Evolutionary conservation across 345 rosid species (phyloP).

Genomic region (Anacardium occidentale): DNA sequence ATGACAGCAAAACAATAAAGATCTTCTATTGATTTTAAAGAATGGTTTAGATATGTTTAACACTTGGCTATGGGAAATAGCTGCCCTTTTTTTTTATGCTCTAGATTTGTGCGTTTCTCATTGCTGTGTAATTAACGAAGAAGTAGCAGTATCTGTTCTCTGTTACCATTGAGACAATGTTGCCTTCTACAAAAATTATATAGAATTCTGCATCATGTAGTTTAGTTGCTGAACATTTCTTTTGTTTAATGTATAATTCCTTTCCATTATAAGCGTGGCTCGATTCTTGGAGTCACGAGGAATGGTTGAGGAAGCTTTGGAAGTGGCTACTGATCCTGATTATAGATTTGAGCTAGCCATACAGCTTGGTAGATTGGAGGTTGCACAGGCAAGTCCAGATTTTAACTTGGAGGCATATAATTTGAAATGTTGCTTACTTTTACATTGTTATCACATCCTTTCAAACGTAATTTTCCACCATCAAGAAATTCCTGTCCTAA

Average conservation of each 20-base stretch:
- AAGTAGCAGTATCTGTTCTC: not conserved
- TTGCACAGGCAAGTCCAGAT: conserved; percentile 70
- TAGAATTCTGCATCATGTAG: not conserved
- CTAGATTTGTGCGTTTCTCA: not conserved
- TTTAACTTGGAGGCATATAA: not conserved
- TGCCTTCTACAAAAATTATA: not conserved
- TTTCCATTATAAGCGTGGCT: conserved; percentile 72
- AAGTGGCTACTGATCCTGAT: conserved; percentile 96
- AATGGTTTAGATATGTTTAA: not conserved
- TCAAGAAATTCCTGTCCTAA: conserved; percentile 12
- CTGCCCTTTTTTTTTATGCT: not conserved
- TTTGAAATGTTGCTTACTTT: not conserved
- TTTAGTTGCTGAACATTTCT: not conserved
- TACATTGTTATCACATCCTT: conserved; percentile 3
- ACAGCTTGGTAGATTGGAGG: conserved; percentile 87
- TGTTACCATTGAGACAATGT: conserved; percentile 1
- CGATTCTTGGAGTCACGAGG: conserved; percentile 97
- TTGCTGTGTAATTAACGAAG: not conserved
- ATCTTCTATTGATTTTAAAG: not conserved
- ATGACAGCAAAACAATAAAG: not conserved
- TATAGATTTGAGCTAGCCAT: conserved; percentile 94
- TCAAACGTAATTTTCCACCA: conserved; percentile 6
- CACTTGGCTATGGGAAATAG: not conserved
- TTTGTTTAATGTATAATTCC: conserved; percentile 23
- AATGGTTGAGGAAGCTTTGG: conserved; percentile 93